Percentiles rank a stretch among this genome's conserved stretches.
phyloP scores from a whole-genome alignment of 2,329 filamentous ascomycete genomes.

The Seiridium unicorne region DNA sequence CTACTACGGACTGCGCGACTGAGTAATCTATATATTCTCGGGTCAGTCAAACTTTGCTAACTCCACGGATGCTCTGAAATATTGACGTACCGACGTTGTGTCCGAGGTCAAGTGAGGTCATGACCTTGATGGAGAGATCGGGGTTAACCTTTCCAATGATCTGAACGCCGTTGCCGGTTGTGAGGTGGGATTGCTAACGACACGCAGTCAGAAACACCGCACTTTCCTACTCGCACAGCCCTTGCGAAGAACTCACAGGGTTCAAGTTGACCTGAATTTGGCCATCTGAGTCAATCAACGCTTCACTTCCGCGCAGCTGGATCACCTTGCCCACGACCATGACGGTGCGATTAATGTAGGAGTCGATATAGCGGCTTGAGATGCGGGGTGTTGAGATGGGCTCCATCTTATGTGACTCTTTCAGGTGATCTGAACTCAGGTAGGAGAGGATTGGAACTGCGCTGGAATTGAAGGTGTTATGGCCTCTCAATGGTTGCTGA shows the following conservation, averaged over 20 bases:
- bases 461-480: too few relatives aligned
- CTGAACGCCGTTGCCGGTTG: conserved; percentile 68
- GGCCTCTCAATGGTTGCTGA: too few relatives aligned
- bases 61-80: neutral
- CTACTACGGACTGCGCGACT: conserved; percentile 75
- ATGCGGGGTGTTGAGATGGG: conserved; percentile 75
- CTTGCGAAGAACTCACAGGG: conserved; percentile 52
- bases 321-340: conserved; percentile 84
- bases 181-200: conserved; percentile 66
- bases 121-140: conserved; percentile 69
- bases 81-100: conserved; percentile 61
- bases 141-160: conserved; percentile 78
- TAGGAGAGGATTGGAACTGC: too few relatives aligned
- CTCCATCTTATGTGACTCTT: conserved; percentile 54
- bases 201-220: neutral
- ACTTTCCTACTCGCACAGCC: neutral
- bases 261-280: conserved; percentile 73
- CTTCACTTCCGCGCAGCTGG: conserved; percentile 77
- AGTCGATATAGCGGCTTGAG: conserved; percentile 74
- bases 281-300: conserved; percentile 78
- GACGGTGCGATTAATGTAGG: conserved; percentile 72
- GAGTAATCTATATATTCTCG: conserved; percentile 62
- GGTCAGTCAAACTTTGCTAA: neutral
- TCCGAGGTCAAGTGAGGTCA: conserved; percentile 70
- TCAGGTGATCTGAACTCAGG: neutral